Evolutionary conservation across 495 filamentous ascomycete genomes (phyloP).

Genomic region (Neurospora africana): DNA sequence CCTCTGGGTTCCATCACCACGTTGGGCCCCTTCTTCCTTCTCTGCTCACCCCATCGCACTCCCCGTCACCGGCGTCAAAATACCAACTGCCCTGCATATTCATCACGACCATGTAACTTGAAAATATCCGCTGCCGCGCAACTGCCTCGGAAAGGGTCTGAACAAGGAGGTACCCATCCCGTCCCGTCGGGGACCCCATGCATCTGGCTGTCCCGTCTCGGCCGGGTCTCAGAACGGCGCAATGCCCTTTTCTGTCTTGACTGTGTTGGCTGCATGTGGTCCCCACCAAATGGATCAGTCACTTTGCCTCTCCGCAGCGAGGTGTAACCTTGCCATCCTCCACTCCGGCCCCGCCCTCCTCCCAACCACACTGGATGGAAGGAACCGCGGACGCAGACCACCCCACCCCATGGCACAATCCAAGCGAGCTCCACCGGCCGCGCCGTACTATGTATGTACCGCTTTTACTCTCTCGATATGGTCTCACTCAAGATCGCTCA

Average conservation of each 20-base stretch:
- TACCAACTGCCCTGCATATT: neutral
- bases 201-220: neutral
- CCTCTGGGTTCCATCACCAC: neutral
- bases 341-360: neutral
- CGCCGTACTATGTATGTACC: neutral
- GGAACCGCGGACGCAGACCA: too few relatives aligned
- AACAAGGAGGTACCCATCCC: neutral
- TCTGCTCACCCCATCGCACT: neutral
- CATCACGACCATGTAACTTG: neutral
- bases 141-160: neutral
- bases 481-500: too few relatives aligned
- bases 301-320: neutral
- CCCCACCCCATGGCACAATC: too few relatives aligned
- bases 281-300: neutral
- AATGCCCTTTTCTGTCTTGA: neutral
- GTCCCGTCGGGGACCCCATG: neutral
- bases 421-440: neutral
- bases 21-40: neutral
- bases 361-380: too few relatives aligned
- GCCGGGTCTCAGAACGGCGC: neutral
- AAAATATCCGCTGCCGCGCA: neutral
- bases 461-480: too few relatives aligned
- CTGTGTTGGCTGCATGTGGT: neutral
- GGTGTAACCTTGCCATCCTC: neutral
- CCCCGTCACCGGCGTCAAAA: neutral